Evolutionary conservation across 2,329 filamentous ascomycete genomes (phyloP).

Genomic region (Cercospora nicotianae): DNA sequence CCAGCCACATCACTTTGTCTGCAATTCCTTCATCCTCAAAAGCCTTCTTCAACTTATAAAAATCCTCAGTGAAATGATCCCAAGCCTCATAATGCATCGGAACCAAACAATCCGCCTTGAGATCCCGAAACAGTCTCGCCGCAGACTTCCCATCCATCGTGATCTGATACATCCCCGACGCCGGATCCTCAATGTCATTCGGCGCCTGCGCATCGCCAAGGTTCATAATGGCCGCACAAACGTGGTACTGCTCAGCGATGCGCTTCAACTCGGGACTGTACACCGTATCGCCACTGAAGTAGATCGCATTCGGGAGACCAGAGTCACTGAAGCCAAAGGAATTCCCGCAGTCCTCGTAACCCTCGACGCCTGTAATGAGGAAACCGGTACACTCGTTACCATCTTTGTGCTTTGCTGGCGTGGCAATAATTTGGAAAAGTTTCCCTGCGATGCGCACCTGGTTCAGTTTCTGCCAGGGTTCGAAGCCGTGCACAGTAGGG

Average conservation of each 20-base stretch:
- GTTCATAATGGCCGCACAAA: neutral
- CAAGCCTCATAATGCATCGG: neutral
- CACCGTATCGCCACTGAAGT: neutral
- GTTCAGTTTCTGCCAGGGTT: neutral
- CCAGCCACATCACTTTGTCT: neutral
- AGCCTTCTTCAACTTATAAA: neutral
- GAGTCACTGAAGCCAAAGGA: neutral
- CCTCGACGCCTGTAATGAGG: neutral
- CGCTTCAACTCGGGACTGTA: neutral
- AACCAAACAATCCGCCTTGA: neutral
- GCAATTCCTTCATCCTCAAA: neutral
- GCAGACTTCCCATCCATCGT: neutral
- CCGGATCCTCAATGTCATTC: neutral
- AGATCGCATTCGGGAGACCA: neutral
- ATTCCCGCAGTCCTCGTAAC: neutral
- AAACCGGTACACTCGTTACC: neutral
- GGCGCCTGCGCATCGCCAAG: neutral
- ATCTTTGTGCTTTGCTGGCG: neutral
- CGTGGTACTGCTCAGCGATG: neutral
- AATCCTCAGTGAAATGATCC: neutral
- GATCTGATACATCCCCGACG: neutral
- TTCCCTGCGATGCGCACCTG: neutral
- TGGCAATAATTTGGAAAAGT: neutral
- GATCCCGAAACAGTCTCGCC: neutral
- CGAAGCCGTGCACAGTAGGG: neutral